Percentiles rank a stretch among this genome's conserved stretches.
Evolutionary conservation across 768 basidiomycete species (phyloP).

Genomic region (Suillus decipiens): DNA sequence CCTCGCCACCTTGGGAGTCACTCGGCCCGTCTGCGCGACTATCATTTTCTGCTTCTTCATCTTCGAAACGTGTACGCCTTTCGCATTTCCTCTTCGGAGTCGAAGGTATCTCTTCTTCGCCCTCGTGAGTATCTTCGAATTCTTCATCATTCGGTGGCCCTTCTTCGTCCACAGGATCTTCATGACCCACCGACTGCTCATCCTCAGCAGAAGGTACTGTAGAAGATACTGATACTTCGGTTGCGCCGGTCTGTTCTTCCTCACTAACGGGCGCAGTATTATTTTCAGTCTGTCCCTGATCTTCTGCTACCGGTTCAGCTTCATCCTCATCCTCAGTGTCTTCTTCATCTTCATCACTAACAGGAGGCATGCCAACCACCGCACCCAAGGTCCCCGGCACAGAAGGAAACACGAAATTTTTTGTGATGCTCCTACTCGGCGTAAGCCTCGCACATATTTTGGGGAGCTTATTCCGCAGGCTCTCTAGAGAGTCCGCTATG

Average conservation of each 20-base stretch:
- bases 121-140: not conserved
- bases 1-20: not conserved
- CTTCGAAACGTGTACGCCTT: not conserved
- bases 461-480: conserved; percentile 36
- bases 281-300: not conserved
- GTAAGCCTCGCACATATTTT: conserved; percentile 42
- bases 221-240: conserved; percentile 3
- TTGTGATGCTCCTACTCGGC: conserved; percentile 49
- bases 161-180: conserved; percentile 14
- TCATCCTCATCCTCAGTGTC: conserved; percentile 11
- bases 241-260: not conserved
- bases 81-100: not conserved
- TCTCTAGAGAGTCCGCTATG: conserved; percentile 8
- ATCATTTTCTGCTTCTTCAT: conserved; percentile 4
- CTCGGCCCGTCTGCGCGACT: not conserved
- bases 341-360: not conserved
- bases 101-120: not conserved
- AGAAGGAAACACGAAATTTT: conserved; percentile 54
- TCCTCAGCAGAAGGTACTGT: not conserved
- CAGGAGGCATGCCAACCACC: not conserved
- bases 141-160: conserved; percentile 13
- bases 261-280: not conserved
- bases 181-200: not conserved
- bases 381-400: conserved; percentile 11
- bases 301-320: not conserved